Evolutionary conservation across 2,329 filamentous ascomycete genomes (phyloP).

Genomic region (Teratosphaeriaceae sp.): DNA sequence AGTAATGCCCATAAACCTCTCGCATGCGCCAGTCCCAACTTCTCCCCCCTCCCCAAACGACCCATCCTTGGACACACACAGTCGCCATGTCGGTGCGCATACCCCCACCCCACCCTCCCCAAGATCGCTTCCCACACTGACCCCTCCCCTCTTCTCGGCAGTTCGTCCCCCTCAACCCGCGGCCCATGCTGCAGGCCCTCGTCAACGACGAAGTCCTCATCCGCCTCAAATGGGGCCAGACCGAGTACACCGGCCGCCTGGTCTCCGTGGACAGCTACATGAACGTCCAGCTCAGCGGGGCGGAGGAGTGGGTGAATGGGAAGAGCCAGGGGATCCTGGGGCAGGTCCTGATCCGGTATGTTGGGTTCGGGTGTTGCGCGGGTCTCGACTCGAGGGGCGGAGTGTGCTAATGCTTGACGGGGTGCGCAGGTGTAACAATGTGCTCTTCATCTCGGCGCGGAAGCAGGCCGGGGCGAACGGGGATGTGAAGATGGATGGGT

Average conservation of each 20-base stretch:
- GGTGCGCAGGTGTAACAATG: constrained; percentile 90
- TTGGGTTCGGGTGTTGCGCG: no score
- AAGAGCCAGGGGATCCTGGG: constrained; percentile 80
- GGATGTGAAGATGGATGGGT: constrained; percentile 32
- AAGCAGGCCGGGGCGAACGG: constrained; percentile 22
- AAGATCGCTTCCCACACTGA: no score
- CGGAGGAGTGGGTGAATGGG: constrained; percentile 86
- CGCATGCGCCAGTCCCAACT: no score
- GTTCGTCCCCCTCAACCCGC: constrained; percentile 92
- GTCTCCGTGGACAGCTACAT: constrained; percentile 97
- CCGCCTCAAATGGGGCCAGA: constrained; percentile 95
- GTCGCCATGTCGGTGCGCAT: no score
- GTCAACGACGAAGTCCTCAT: constrained; percentile 88
- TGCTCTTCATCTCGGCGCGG: constrained; percentile 73
- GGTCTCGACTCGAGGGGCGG: no score
- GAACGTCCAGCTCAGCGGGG: constrained; percentile 90
- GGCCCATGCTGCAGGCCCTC: constrained; percentile 91
- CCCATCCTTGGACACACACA: no score
- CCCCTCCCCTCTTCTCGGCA: no score
- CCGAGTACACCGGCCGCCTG: constrained; percentile 90
- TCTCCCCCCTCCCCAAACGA: no score
- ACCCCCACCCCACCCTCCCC: no score
- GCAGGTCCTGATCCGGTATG: constrained; percentile 83
- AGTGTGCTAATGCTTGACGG: no score
- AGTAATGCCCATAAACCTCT: no score